phyloP scores from a whole-genome alignment of 495 filamentous ascomycete genomes.

The Aspergillus diversus region DNA sequence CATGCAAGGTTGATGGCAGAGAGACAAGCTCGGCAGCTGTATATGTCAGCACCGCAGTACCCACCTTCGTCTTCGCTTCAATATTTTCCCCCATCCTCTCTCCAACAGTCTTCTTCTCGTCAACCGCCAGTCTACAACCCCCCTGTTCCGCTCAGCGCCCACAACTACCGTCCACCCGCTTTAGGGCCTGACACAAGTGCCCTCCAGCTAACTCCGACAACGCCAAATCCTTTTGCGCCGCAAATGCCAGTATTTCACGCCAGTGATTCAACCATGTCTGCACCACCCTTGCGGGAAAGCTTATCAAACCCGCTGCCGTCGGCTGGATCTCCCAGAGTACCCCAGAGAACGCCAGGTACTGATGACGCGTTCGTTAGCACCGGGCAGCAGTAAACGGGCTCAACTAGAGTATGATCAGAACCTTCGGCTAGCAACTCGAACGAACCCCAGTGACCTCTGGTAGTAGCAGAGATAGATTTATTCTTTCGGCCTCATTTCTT shows the following conservation, averaged over 20 bases:
- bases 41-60: neutral
- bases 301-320: neutral
- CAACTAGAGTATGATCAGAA: neutral
- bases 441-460: neutral
- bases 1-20: conserved; percentile 31
- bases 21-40: conserved; percentile 17
- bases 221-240: neutral
- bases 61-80: conserved; percentile 3
- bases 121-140: neutral
- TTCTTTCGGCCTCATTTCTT: neutral
- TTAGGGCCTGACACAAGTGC: conserved; percentile 23
- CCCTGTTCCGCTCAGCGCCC: conserved; percentile 15
- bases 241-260: neutral
- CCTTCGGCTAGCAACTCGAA: neutral
- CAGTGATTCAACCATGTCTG: neutral
- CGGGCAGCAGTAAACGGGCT: neutral
- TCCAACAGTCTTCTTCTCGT: neutral
- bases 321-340: neutral
- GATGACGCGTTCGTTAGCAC: neutral
- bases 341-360: neutral
- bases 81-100: neutral
- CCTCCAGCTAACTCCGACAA: conserved; percentile 3
- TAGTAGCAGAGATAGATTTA: neutral
- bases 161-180: conserved; percentile 25
- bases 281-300: neutral